Evolutionary conservation across 139 green algal species (phyloP), one percentile per base, ranked within the genome.

Genomic region (Auxenochlorella protothecoides): DNA sequence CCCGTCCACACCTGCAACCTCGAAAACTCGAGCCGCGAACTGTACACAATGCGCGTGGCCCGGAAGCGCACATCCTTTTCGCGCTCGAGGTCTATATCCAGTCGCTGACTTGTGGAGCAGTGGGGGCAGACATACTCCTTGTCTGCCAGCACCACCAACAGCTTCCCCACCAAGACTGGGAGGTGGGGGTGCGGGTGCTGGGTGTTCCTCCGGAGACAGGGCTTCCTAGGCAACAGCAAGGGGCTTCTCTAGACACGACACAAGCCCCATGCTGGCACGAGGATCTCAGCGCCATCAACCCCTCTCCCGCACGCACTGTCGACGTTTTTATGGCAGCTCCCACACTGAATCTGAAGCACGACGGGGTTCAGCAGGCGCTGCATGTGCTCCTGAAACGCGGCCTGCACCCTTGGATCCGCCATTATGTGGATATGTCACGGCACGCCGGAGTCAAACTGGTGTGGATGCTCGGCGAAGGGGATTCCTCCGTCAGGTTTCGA

Each of bases 311-410:
- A 12, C 78, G 61, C 51, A 83, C 78, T 66, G 44, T 82, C 78
- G 6, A 83, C 68, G 4, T 73, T 65, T 13, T 74, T 72, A 0
- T 71, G 54, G 75, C 78, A 83, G 16, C 52, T 76, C 9, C 78
- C 78, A 69, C 78, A 83, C 51, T 71, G 62, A 5, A 83, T 66
- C 59, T 83, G 74, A 66, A 83, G 73, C 55, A 79, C 76, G 27
- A 44, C 27, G 27, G 27, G 27, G 1, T 44, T 44, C 27, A 44
- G 27, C 27, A 44, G 27, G 27, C 27, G 27, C 27, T 44, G 27
- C 27, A 44, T 44, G 27, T 44, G 27, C 27, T 44, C 27, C 27
- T 44, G 27, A 44, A 44, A 44, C 27, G 27, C 27, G 27, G 27
- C 1, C 27, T 44, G 27, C 27, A 44, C 27, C 27, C 27, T 44